Evolutionary conservation across 495 filamentous ascomycete genomes (phyloP).

Genomic region (Penicillium odoratum): DNA sequence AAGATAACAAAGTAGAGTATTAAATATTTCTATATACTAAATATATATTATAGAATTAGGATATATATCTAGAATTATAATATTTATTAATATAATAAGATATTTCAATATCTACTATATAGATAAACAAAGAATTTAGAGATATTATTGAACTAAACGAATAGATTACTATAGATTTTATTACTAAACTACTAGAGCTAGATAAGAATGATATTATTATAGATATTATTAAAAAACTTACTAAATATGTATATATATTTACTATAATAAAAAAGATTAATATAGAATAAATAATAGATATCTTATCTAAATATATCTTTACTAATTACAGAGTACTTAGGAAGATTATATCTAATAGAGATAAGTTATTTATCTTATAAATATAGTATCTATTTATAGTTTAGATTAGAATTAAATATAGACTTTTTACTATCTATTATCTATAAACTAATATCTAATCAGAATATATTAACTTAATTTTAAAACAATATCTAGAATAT

Average conservation of each 20-base stretch:
- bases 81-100: no score
- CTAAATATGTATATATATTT: neutral
- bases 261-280: neutral
- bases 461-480: neutral
- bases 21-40: no score
- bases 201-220: neutral
- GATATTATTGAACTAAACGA: no score
- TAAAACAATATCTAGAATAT: neutral
- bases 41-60: no score
- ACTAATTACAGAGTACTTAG: neutral
- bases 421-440: no score
- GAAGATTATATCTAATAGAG: slow-evolving; percentile 3
- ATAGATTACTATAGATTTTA: neutral
- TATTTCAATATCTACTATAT: no score
- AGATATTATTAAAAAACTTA: neutral
- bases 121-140: no score
- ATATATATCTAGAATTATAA: no score
- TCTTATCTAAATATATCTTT: neutral
- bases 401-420: no score
- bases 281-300: neutral
- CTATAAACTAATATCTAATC: no score
- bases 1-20: no score
- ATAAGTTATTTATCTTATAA: slow-evolving; percentile 7
- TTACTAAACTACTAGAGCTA: neutral
- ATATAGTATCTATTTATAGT: neutral